These are phyloP conservation scores for Boechera retrofracta DNA, from an alignment of 345 rosid species.

Conservation along the genomic window DNA sequence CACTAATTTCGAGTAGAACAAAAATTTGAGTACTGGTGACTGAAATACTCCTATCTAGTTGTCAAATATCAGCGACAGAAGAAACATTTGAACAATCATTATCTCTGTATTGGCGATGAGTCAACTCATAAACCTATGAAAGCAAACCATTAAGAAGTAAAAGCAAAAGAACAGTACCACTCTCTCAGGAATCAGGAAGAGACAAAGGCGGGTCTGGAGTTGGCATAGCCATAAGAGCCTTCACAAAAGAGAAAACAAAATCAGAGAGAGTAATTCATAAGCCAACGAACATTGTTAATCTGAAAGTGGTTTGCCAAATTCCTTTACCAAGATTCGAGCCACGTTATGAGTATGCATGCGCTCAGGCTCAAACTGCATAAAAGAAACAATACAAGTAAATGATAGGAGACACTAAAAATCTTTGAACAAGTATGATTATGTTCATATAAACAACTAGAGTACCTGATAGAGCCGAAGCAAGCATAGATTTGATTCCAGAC, in stretches of 20 bases:
- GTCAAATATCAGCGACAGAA: background rate
- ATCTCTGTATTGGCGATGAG: no score
- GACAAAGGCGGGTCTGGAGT: constrained; percentile 99
- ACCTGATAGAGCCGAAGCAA: constrained; percentile 98
- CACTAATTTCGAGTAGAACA: background rate
- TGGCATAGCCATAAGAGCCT: constrained; percentile 99
- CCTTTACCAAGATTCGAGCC: constrained; percentile 82
- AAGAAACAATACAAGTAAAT: constrained; percentile 13
- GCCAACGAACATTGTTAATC: background rate
- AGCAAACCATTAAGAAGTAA: no score
- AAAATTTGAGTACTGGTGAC: background rate
- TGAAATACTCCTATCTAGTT: background rate
- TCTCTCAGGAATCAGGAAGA: constrained; percentile 92
- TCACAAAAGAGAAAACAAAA: constrained; percentile 13
- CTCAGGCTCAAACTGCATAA: constrained; percentile 88
- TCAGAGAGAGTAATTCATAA: constrained; percentile 11
- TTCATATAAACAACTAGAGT: constrained; percentile 1
- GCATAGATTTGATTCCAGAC: constrained; percentile 90
- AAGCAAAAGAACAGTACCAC: constrained; percentile 62
- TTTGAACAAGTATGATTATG: background rate
- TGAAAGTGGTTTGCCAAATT: constrained; percentile 35
- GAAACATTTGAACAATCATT: background rate
- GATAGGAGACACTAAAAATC: background rate
- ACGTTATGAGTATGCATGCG: constrained; percentile 83
- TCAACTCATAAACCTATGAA: no score